phyloP scores from a whole-genome alignment of 139 green algal species.

The Ettlia oleoabundans region DNA sequence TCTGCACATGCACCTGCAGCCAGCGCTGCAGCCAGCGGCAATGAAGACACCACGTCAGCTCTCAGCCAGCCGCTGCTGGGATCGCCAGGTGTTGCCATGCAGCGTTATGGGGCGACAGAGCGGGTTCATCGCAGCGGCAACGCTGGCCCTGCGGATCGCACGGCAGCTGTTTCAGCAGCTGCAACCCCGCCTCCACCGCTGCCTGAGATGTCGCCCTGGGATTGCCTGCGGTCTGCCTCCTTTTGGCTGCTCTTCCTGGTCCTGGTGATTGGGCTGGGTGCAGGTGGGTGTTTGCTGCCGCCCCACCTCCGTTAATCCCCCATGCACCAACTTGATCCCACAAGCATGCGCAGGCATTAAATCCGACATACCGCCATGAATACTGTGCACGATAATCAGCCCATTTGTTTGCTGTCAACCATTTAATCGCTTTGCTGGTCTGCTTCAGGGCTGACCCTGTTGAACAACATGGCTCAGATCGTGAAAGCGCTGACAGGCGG shows the following conservation, averaged over 20 bases:
- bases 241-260: conserved; percentile 77
- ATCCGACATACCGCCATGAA: neutral
- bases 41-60: neutral
- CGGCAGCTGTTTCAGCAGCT: no score
- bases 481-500: conserved; percentile 59
- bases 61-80: conserved; percentile 21
- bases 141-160: no score
- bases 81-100: neutral
- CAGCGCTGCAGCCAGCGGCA: neutral
- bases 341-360: no score
- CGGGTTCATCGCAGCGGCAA: no score
- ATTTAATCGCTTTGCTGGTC: neutral
- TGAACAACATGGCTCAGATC: conserved; percentile 85
- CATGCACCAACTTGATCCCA: neutral
- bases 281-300: neutral
- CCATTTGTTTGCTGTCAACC: neutral
- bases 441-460: conserved; percentile 59
- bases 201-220: conserved; percentile 38
- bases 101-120: neutral
- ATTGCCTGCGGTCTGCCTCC: conserved; percentile 46
- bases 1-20: neutral
- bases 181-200: neutral
- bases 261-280: conserved; percentile 60
- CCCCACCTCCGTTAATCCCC: neutral
- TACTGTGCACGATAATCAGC: no score